Evolutionary conservation across 1,139 yeast genomes (phyloP).

Genomic region (Blastobotrys proliferans): DNA sequence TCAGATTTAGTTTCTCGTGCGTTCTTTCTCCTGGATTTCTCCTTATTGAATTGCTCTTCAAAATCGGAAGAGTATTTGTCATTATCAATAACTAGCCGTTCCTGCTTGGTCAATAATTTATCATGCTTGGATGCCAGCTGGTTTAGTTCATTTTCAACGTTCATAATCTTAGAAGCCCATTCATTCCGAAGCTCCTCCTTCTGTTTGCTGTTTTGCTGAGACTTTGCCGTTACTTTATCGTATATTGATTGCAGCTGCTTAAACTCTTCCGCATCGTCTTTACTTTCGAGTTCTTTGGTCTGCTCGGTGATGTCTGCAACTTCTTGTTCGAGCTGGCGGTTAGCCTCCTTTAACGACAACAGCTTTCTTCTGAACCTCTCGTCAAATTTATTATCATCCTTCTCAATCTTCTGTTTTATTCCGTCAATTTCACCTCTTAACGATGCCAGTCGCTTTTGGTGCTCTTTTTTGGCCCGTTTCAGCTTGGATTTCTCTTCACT

Average conservation of each 20-base stretch:
- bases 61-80: constrained; percentile 21
- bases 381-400: constrained; percentile 36
- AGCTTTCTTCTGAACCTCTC: constrained; percentile 34
- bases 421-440: constrained; percentile 35
- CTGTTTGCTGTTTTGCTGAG: constrained; percentile 13
- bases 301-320: constrained; percentile 24
- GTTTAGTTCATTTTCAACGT: constrained; percentile 23
- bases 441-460: constrained; percentile 32
- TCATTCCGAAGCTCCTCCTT: constrained; percentile 20
- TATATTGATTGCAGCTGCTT: constrained; percentile 3
- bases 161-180: constrained; percentile 23
- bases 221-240: background rate
- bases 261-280: background rate
- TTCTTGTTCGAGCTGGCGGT: constrained; percentile 34
- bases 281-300: constrained; percentile 12
- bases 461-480: constrained; percentile 34
- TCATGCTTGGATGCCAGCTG: constrained; percentile 23
- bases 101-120: constrained; percentile 24
- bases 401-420: constrained; percentile 29
- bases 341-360: constrained; percentile 32
- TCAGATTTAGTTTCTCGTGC: constrained; percentile 22
- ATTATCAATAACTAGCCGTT: constrained; percentile 17
- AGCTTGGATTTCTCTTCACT: constrained; percentile 34
- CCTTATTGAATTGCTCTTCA: constrained; percentile 16
- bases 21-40: constrained; percentile 18